Evolutionary conservation across 805 yeast genomes (phyloP).

Genomic region (Teunomyces panamensis): DNA sequence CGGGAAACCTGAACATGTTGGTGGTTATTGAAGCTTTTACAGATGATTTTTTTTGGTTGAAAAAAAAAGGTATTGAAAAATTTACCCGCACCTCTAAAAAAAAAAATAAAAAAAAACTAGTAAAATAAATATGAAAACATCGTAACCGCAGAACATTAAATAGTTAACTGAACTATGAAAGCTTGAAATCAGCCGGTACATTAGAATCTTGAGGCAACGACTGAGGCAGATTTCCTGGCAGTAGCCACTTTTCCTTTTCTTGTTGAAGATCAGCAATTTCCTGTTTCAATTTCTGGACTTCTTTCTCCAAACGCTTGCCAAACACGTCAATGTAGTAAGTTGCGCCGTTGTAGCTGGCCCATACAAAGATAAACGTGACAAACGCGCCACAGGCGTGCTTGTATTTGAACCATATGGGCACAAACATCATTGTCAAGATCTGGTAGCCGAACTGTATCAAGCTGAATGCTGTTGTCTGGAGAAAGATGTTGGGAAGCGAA

Average conservation of each 20-base stretch:
- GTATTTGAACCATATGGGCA: constrained; percentile 83
- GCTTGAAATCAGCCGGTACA: background rate
- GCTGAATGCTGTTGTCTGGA: constrained; percentile 85
- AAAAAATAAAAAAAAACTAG: too few relatives aligned
- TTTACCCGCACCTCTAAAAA: constrained; percentile 1
- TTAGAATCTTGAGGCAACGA: constrained; percentile 2
- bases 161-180: background rate
- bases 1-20: constrained; percentile 7
- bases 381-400: constrained; percentile 66
- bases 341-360: constrained; percentile 91
- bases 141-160: background rate
- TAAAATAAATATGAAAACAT: background rate
- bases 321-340: constrained; percentile 89
- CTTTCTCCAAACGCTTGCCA: constrained; percentile 86
- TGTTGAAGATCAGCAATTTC: constrained; percentile 67
- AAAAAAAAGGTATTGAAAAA: constrained; percentile 1
- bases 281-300: constrained; percentile 63
- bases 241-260: constrained; percentile 8
- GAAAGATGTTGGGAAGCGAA: constrained; percentile 71
- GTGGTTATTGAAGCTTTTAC: background rate
- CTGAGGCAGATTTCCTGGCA: constrained; percentile 5
- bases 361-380: constrained; percentile 66
- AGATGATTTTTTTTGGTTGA: background rate
- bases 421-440: constrained; percentile 77
- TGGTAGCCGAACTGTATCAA: constrained; percentile 86